Base-by-base conservation (phyloP, 441 rosid species). In the Viola pubescens region DNA sequence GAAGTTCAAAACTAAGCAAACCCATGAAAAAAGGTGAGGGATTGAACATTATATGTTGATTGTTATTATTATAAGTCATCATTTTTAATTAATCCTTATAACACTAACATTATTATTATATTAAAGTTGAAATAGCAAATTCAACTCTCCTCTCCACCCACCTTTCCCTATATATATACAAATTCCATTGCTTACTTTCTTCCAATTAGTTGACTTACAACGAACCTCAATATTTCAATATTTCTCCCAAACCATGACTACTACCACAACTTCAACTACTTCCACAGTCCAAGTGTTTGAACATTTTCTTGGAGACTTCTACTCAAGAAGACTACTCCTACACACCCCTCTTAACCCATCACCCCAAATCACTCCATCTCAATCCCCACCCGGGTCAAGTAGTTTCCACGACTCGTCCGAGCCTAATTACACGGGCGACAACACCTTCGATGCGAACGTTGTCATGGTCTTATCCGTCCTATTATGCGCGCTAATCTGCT, bases 381-480 rank as follows among this genome's bases (percentile, higher is more conserved):
- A 19, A 19, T 19, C 87, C 48, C 78, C 88, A 5, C 69, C 79
- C 5, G 61, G 39, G 26, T 19, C 26, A 39, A 70, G 12, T 37
- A 57, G n/a, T 49, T 19, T 19, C 65, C 70, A 43, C 56, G 70
- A 62, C 0, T 26, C 79, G 1, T 58, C 74, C 6, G 72, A 77
- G 19, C 48, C 79, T 40, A 62, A 72, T 19, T 42, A 55, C 2
- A 37, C 1, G 3, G 61, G 58, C 9, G 71, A 75, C 38, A 79
- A 62, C 71, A 75, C 68, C 60, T 86, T 86, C 26, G 94, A 89
- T 61, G 78, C 94, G 47, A 86, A 86, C 54, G 85, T 84, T 59
- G 76, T 89, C 7, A 84, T 89, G 91, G 81, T 86, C 50, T 79
- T 89, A 9, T 69, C 94, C 39, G 94, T 86, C 55, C 84, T 89